These are phyloP conservation scores for Flaveria ramosissima DNA, from an alignment of 129 eudicot species.

Conservation along the genomic window DNA sequence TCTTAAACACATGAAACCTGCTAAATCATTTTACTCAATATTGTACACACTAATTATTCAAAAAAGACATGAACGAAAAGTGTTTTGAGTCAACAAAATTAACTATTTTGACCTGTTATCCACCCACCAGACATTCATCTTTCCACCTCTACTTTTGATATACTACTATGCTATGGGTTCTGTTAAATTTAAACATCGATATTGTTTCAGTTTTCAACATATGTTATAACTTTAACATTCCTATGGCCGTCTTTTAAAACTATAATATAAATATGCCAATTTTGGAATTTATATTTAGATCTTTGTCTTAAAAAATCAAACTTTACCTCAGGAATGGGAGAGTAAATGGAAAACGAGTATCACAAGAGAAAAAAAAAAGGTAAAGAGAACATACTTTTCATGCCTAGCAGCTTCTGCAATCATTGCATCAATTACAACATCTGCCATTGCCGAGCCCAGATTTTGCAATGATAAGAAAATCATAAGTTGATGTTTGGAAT, in stretches of 20 bases:
- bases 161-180: not conserved
- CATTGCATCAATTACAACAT: slow-evolving; percentile 98
- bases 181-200: not conserved
- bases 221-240: not conserved
- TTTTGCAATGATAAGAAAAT: slow-evolving; percentile 76
- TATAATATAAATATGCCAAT: not conserved
- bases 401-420: slow-evolving; percentile 90
- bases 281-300: not conserved
- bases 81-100: not conserved
- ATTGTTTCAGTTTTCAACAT: not conserved
- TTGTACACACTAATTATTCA: slow-evolving; percentile 6
- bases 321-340: not conserved
- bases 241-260: not conserved
- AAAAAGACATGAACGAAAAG: not conserved
- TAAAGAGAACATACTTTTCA: slow-evolving; percentile 54
- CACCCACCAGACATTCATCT: not conserved
- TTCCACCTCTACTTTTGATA: not conserved
- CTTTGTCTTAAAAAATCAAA: not conserved
- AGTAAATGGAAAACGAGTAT: not conserved
- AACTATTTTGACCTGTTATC: not conserved
- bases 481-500: slow-evolving; percentile 59
- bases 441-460: slow-evolving; percentile 96
- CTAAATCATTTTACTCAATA: not conserved
- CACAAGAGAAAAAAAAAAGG: slow-evolving; percentile 2
- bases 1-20: not conserved